Evolutionary conservation across 805 yeast species (phyloP), one percentile per base, ranked within the genome.

Genomic region (Ogataea angusta): DNA sequence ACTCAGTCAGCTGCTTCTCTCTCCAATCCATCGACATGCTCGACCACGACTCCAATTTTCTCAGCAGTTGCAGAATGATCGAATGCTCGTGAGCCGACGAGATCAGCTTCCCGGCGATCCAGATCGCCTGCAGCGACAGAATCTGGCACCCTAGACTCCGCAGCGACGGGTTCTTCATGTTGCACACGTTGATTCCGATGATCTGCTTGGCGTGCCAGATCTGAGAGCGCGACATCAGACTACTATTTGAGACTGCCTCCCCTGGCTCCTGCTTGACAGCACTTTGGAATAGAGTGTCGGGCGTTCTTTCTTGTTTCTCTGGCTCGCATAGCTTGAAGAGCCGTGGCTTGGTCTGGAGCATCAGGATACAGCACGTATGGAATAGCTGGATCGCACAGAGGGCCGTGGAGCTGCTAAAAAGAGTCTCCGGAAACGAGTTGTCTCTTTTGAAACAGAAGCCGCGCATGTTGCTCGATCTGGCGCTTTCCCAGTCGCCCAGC

Each of bases 201-300:
- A 66, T 64, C 40, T 64, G 70, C 40, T 66, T 66, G 4, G 70
- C 70, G 45, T 66, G 70, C 68, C 69, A 64, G 12, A 66, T 59
- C 31, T 61, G 57, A 2, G 69, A 62, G 36, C 51, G 46, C 5
- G 49, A 39, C 34, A 49, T 36, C 44, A 35, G 16, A 22, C 21
- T 42, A 27, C 46, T 33, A 15, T 13, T 28, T 8, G 25, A 23
- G 14, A 39, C 43, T 10, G 53, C 36, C 6, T 48, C 42, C 16
- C 24, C 42, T 6, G 38, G 34, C 38, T 35, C 36, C 10, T 44
- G n/a, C 24, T 26, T 31, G 34, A 36, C 37, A 3, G 54, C 51
- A 30, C 52, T 46, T 33, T 42, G 52, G 34, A 51, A 51, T n/a
- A 48, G 39, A 5, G 44, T 14, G 8, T 42, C 35, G 5, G 37